phyloP scores from a whole-genome alignment of 2,329 filamentous ascomycete species.

The Zymoseptoria brevis region DNA sequence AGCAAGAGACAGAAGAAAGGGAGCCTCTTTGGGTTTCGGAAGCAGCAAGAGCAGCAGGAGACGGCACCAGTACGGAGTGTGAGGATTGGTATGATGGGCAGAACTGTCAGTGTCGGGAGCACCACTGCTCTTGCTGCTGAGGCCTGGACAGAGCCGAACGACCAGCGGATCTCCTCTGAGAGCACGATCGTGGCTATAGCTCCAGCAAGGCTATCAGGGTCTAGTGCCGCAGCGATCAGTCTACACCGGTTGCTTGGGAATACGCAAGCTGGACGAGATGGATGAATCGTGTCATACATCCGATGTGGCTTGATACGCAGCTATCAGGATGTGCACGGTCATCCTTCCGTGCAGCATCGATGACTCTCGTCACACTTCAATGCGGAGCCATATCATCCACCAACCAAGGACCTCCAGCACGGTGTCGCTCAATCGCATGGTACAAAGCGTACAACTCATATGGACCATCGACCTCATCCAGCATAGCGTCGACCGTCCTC shows the following conservation, averaged over 20 bases:
- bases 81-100: slow-evolving; percentile 24
- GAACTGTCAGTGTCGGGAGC: slow-evolving; percentile 20
- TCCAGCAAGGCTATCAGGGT: not conserved
- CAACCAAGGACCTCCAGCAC: not conserved
- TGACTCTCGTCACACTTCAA: not conserved
- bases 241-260: slow-evolving; percentile 12
- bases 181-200: slow-evolving; percentile 6
- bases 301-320: not conserved
- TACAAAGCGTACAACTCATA: not conserved
- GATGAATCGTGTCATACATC: not conserved
- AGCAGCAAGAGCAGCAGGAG: slow-evolving; percentile 11
- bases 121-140: slow-evolving; percentile 22
- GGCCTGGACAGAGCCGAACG: slow-evolving; percentile 5
- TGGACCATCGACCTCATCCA: slow-evolving; percentile 5
- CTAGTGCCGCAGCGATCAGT: slow-evolving; percentile 13
- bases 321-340: not conserved
- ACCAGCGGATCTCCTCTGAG: slow-evolving; percentile 9
- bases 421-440: not conserved
- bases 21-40: slow-evolving; percentile 20
- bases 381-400: not conserved
- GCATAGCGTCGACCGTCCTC: slow-evolving; percentile 7
- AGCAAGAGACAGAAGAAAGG: slow-evolving; percentile 16
- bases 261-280: not conserved
- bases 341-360: not conserved
- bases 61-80: slow-evolving; percentile 14